Evolutionary conservation across 169 alveolate genomes (phyloP).

Genomic region (Plasmodium knowlesi): DNA sequence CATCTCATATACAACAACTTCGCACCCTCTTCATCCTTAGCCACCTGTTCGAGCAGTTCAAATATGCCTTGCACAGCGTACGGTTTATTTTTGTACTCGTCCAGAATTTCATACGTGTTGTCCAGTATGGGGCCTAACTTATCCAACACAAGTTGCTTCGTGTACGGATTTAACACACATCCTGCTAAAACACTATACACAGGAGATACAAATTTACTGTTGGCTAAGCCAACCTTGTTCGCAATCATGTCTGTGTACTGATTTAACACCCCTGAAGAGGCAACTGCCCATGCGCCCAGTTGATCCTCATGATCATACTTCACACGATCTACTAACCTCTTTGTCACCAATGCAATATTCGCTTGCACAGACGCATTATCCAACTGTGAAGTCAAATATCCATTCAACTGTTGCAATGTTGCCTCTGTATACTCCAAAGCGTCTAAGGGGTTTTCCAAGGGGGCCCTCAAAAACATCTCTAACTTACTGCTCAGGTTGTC

Average conservation of each 20-base stretch:
- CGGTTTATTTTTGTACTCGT: conserved; percentile 82
- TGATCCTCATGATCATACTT: conserved; percentile 89
- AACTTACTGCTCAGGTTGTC: conserved; percentile 87
- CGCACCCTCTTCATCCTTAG: conserved; percentile 84
- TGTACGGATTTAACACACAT: conserved; percentile 86
- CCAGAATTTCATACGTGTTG: conserved; percentile 79
- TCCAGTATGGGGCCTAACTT: conserved; percentile 75
- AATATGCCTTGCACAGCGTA: conserved; percentile 79
- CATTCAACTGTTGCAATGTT: conserved; percentile 86
- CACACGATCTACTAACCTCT: conserved; percentile 84
- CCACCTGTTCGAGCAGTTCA: conserved; percentile 83
- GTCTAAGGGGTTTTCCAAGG: conserved; percentile 90
- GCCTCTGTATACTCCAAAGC: conserved; percentile 92
- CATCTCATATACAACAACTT: conserved; percentile 61
- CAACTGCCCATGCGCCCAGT: conserved; percentile 94
- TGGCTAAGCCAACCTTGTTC: conserved; percentile 83
- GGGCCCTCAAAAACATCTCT: conserved; percentile 90
- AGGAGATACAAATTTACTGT: conserved; percentile 82
- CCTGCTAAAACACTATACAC: conserved; percentile 87
- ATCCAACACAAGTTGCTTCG: conserved; percentile 80
- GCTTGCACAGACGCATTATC: conserved; percentile 83
- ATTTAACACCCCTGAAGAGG: conserved; percentile 88
- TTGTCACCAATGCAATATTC: conserved; percentile 79
- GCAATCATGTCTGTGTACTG: conserved; percentile 84
- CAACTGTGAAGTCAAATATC: conserved; percentile 80